phyloP scores from a whole-genome alignment of 345 rosid species.

The Nasturtium officinale region DNA sequence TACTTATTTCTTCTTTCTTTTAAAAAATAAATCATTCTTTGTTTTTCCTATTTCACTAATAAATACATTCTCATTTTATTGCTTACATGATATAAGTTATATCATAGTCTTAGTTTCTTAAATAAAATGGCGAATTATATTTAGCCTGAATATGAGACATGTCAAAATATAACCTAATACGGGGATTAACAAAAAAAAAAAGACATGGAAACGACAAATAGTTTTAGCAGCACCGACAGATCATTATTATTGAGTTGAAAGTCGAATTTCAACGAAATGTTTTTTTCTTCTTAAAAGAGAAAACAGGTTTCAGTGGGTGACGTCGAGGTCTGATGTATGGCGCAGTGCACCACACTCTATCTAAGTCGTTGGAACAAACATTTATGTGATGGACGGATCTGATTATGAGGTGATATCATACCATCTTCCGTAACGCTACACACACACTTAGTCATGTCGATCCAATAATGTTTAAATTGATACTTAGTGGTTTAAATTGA shows the following conservation, averaged over 20 bases:
- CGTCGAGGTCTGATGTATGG: constrained; percentile 10
- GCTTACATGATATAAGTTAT: too few relatives aligned
- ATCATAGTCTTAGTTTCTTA: neutral
- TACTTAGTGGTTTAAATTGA: neutral
- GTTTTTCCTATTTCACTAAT: neutral
- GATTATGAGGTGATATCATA: neutral
- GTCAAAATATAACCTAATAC: neutral
- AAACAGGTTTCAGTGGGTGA: constrained; percentile 31
- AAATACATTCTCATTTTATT: neutral
- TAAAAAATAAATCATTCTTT: too few relatives aligned
- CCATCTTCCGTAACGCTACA: constrained; percentile 15
- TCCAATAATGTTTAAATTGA: neutral
- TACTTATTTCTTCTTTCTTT: too few relatives aligned
- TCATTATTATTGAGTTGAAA: constrained; percentile 8
- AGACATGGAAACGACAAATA: constrained; percentile 10
- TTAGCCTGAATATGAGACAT: neutral
- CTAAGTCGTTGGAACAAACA: constrained; percentile 33
- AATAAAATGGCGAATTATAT: neutral
- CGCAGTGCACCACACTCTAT: neutral
- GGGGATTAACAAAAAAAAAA: too few relatives aligned
- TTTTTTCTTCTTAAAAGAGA: neutral
- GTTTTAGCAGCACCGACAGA: constrained; percentile 30
- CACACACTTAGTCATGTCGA: neutral
- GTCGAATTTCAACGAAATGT: neutral
- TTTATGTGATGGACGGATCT: neutral